Evolutionary conservation across 352 stramenopile genomes (phyloP).

Genomic region (Phytopythium litorale): DNA sequence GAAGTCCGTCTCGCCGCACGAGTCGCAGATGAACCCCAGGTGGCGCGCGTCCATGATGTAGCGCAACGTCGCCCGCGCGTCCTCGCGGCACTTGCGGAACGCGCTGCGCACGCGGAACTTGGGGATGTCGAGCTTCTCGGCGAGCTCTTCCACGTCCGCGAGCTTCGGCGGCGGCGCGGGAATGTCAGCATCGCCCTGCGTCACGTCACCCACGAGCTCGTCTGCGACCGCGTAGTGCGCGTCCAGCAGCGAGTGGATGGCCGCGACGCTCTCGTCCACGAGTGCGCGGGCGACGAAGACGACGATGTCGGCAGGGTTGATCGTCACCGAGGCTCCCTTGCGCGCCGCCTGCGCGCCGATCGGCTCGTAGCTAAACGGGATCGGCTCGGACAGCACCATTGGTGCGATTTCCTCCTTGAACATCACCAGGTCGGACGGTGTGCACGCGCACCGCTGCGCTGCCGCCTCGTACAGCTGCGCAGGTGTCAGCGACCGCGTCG

Average conservation of each 20-base stretch:
- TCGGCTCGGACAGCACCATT: constrained; percentile 40
- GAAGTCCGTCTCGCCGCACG: constrained; percentile 78
- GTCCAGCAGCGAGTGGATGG: constrained; percentile 30
- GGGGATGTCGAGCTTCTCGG: constrained; percentile 67
- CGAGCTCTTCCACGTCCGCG: constrained; percentile 53
- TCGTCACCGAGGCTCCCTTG: constrained; percentile 9
- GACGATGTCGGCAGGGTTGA: constrained; percentile 61
- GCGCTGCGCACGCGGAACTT: constrained; percentile 79
- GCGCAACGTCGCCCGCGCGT: constrained; percentile 51
- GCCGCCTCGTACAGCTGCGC: constrained; percentile 43
- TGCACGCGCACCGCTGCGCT: constrained; percentile 33
- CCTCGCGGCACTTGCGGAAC: constrained; percentile 75
- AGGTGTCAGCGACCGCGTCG: constrained; percentile 21
- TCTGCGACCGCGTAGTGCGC: constrained; percentile 38
- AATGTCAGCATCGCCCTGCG: neutral
- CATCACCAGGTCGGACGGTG: constrained; percentile 45
- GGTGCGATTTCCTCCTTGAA: constrained; percentile 78
- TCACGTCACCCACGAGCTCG: constrained; percentile 19
- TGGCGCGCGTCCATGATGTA: constrained; percentile 85
- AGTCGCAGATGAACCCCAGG: constrained; percentile 81
- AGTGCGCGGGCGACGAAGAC: constrained; percentile 44
- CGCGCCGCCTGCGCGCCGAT: constrained; percentile 8
- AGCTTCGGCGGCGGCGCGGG: constrained; percentile 34
- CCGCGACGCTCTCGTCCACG: constrained; percentile 8
- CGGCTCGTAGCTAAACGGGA: constrained; percentile 27